These are phyloP conservation scores for Flueggea neowawraea DNA, from an alignment of 441 rosid species.

Conservation along the genomic window DNA sequence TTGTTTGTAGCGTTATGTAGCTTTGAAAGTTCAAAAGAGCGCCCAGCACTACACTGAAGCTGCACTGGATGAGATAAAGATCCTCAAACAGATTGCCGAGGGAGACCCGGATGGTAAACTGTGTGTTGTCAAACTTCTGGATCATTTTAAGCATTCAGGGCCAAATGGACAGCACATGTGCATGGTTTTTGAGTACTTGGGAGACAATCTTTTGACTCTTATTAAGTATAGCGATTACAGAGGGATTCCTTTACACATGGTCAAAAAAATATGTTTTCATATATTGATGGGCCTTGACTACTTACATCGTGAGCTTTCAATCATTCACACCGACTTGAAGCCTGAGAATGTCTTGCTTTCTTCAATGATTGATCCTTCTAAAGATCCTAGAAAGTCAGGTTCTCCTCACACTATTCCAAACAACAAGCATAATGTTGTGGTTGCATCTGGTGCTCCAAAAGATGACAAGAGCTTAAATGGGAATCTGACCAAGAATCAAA, in stretches of 20 bases:
- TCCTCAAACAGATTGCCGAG: constrained; percentile 62
- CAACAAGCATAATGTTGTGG: constrained; percentile 28
- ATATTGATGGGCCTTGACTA: constrained; percentile 64
- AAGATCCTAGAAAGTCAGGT: constrained; percentile 48
- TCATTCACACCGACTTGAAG: constrained; percentile 77
- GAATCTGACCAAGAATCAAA: constrained; percentile 53
- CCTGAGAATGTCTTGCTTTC: constrained; percentile 65
- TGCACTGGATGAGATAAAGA: constrained; percentile 76
- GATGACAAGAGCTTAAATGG: too few relatives aligned
- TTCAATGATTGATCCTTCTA: constrained; percentile 59
- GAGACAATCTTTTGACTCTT: constrained; percentile 77
- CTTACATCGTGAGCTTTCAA: constrained; percentile 62
- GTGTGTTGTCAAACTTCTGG: constrained; percentile 69
- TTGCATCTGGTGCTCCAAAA: constrained; percentile 24
- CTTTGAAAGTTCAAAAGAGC: constrained; percentile 78
- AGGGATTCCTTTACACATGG: constrained; percentile 53
- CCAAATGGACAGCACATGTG: constrained; percentile 80
- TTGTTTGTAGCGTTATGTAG: constrained; percentile 54
- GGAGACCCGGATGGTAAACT: constrained; percentile 56
- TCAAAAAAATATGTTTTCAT: constrained; percentile 60
- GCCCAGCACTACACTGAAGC: constrained; percentile 79
- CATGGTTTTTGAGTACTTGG: constrained; percentile 79
- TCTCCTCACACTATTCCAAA: constrained; percentile 39
- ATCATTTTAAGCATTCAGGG: constrained; percentile 72
- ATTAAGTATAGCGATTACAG: constrained; percentile 59